These are phyloP conservation scores for Pseudogymnoascus pannorum DNA, from an alignment of 2,329 filamentous ascomycete genomes.

Conservation along the genomic window DNA sequence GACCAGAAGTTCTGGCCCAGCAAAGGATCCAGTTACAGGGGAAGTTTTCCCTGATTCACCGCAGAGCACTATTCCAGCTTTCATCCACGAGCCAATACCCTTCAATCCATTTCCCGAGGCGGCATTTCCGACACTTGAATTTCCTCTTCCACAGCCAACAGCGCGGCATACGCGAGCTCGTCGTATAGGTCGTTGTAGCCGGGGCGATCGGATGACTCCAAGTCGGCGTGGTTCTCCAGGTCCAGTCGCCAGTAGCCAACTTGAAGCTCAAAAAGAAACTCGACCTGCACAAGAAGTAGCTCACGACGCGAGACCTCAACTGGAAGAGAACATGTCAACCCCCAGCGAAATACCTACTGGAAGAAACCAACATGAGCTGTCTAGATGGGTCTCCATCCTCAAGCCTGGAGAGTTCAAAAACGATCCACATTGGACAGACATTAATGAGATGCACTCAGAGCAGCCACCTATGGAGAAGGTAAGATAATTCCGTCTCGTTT, in stretches of 20 bases:
- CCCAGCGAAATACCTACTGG: background rate
- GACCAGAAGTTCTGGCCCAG: constrained; percentile 5
- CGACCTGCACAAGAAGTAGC: background rate
- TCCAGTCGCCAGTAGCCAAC: background rate
- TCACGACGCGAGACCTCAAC: background rate
- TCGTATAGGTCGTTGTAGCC: background rate
- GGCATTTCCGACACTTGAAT: constrained; percentile 8
- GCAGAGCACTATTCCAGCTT: background rate
- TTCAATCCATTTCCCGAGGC: background rate
- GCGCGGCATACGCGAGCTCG: background rate
- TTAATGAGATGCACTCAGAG: background rate
- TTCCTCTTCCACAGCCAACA: background rate
- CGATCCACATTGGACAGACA: background rate
- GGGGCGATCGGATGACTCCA: background rate
- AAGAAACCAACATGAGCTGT: background rate
- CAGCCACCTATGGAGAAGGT: background rate
- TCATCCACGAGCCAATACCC: background rate
- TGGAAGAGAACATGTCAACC: background rate
- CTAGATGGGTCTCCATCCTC: background rate
- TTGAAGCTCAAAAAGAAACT: background rate
- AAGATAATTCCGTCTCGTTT: background rate
- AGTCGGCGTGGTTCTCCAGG: background rate
- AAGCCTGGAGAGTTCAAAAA: background rate
- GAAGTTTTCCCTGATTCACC: background rate
- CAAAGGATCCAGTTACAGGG: background rate